Percentiles rank a stretch among this genome's conserved stretches.
Conservation (phyloP, 2,329 filamentous ascomycete species). For the Colletotrichum sp. region DNA sequence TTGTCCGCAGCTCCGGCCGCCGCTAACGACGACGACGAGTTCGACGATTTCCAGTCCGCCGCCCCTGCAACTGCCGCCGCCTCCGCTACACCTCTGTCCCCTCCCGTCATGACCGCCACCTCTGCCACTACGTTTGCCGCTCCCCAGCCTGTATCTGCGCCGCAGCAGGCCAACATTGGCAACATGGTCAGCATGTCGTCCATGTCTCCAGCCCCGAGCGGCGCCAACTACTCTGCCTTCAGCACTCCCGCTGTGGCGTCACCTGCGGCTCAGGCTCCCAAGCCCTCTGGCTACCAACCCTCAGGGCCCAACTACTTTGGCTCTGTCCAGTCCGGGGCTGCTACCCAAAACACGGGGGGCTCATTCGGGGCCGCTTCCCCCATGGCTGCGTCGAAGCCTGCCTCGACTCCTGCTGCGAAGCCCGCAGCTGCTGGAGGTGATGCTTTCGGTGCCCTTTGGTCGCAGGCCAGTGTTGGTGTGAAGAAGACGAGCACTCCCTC, state of each 20-base stretch:
- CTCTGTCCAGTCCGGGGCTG: conserved; percentile 64
- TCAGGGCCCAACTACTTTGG: conserved; percentile 94
- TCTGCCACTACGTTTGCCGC: conserved; percentile 74
- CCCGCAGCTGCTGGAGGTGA: conserved; percentile 71
- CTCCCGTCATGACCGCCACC: conserved; percentile 54
- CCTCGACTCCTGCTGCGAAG: conserved; percentile 51
- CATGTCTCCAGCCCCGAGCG: conserved; percentile 71
- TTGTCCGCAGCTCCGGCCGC: conserved; percentile 39
- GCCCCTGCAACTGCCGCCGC: conserved; percentile 54
- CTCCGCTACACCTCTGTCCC: conserved; percentile 49
- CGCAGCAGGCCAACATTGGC: conserved; percentile 79
- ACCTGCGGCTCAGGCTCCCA: conserved; percentile 50
- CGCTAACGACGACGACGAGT: conserved; percentile 73
- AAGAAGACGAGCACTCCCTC: conserved; percentile 71
- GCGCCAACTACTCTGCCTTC: conserved; percentile 69
- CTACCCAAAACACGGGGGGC: conserved; percentile 23
- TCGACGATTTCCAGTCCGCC: conserved; percentile 97
- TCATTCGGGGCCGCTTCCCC: conserved; percentile 23
- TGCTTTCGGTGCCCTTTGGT: conserved; percentile 89
- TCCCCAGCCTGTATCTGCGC: conserved; percentile 83
- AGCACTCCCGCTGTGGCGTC: conserved; percentile 47
- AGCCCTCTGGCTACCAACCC: conserved; percentile 73
- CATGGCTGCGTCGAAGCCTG: conserved; percentile 52
- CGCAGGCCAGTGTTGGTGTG: conserved; percentile 72
- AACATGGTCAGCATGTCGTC: conserved; percentile 82